Evolutionary conservation across 2,329 filamentous ascomycete genomes (phyloP), one percentile per base, ranked within the genome.

Genomic region (Fusarium coffeatum): DNA sequence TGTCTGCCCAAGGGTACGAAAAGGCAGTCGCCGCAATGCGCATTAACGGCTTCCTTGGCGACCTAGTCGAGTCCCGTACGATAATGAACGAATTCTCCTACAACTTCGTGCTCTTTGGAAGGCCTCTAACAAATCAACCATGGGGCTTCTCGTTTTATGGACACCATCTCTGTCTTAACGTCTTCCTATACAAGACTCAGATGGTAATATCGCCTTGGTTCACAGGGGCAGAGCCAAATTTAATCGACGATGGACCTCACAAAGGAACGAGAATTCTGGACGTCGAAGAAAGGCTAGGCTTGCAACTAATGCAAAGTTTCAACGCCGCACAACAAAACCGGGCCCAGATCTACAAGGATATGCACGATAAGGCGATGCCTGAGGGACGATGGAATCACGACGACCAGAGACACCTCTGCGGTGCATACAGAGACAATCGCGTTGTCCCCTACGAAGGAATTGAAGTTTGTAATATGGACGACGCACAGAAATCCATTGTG

Each of bases 101-200:
- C 84, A 93, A 93, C 80, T 90, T 93, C 68, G 86, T 88, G 40
- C 88, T 93, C 11, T 93, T 93, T 75, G 90, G 91, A 13, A 78
- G 77, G 15, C 90, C 90, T 0, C 89, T 87, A 0, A 75, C 80
- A 0, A 81, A 81, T 0, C 71, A 79, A 13, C 88, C 91, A 0
- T 94, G 91, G 92, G 92, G 91, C 5, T 92, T 88, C 80, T 87
- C 88, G 0, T 88, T 93, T 73, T 95, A 93, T 80, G 92, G 92
- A 22, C 92, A 95, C 77, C 92, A 95, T 72, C 84, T 94, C 12
- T 93, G 91, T 71, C 84, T 94, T 11, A 89, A 89, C 72, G 84
- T 91, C 25, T 91, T 94, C 76, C 83, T 94, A 72, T 86, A 89
- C 75, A 83, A 83, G 34, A 79, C 80, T 0, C 90, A 93, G 76